A percentile compares a stretch with the other conserved stretches of the same genome.
These are phyloP conservation scores for Leishmania braziliensis DNA, from an alignment of 208 protist species.

Conservation along the genomic window DNA sequence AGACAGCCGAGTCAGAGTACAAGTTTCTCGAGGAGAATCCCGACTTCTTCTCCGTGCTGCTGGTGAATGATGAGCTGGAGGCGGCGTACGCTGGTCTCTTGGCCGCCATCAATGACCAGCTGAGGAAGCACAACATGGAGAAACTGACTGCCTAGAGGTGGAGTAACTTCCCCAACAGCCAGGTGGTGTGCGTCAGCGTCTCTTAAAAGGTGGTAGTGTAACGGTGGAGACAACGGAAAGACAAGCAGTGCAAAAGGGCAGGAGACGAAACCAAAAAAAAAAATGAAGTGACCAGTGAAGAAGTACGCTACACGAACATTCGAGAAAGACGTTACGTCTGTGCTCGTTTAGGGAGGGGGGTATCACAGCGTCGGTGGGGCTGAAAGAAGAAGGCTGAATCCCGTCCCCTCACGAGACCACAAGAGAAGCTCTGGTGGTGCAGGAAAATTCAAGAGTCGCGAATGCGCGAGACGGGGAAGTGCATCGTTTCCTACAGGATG, in stretches of 20 bases:
- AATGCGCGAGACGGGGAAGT: not conserved
- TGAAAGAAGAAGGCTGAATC: not conserved
- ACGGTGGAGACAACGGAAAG: not conserved
- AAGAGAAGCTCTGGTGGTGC: not conserved
- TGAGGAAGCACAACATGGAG: conserved; percentile 61
- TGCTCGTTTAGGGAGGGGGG: not conserved
- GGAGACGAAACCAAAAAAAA: too few relatives aligned
- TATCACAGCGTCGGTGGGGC: not conserved
- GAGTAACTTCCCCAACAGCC: not conserved
- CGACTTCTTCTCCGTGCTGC: conserved; percentile 68
- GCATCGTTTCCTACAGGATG: not conserved
- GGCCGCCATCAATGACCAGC: conserved; percentile 50
- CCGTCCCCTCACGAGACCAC: not conserved
- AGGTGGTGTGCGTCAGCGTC: not conserved
- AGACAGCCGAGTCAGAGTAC: conserved; percentile 77
- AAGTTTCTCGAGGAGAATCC: conserved; percentile 69
- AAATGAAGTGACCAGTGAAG: not conserved
- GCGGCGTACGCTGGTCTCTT: conserved; percentile 62
- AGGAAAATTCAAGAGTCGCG: not conserved
- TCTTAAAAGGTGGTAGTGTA: not conserved
- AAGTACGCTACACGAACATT: not conserved
- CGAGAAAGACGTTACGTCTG: not conserved
- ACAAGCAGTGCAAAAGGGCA: not conserved
- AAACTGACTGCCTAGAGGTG: conserved; percentile 26
- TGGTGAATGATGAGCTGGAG: conserved; percentile 84